A percentile compares a stretch with the other conserved stretches of the same genome.
phyloP scores from a whole-genome alignment of 106 monocot genomes.

The Apostasia shenzhenica region DNA sequence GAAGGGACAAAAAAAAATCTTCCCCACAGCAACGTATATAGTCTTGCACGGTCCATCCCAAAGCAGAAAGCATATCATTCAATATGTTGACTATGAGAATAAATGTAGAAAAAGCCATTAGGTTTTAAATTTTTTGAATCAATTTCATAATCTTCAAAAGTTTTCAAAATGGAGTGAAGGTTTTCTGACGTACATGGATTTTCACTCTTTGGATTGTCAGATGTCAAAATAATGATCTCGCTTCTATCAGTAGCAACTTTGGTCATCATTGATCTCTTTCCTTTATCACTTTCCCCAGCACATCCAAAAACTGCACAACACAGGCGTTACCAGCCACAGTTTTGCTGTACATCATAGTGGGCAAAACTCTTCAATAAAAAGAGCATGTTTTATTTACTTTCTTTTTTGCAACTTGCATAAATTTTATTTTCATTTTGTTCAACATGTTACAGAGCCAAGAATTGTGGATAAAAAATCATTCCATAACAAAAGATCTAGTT shows the following conservation, averaged over 20 bases:
- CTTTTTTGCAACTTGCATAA: no score
- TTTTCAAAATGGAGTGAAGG: not conserved
- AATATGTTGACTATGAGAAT: constrained; percentile 8
- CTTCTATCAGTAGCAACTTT: constrained; percentile 18
- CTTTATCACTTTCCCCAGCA: constrained; percentile 18
- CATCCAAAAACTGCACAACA: constrained; percentile 9
- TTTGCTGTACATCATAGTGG: no score
- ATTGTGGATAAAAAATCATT: no score
- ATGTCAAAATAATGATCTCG: constrained; percentile 15
- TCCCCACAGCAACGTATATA: constrained; percentile 8
- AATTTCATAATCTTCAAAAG: not conserved
- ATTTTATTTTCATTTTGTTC: no score
- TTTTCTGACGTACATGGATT: constrained; percentile 4
- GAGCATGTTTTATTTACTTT: no score
- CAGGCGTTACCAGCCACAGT: not conserved
- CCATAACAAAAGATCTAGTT: no score
- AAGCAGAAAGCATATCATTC: constrained; percentile 14
- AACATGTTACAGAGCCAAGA: no score
- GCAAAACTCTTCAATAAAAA: no score
- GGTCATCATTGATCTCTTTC: constrained; percentile 20
- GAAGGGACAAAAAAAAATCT: constrained; percentile 2
- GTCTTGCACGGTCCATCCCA: constrained; percentile 15
- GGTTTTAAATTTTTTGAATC: not conserved
- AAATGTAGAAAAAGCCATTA: no score
- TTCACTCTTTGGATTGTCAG: constrained; percentile 21